Evolutionary conservation across 2,329 filamentous ascomycete species (phyloP), one percentile per base, ranked within the genome.

Genomic region (Diaporthe citriasiana): DNA sequence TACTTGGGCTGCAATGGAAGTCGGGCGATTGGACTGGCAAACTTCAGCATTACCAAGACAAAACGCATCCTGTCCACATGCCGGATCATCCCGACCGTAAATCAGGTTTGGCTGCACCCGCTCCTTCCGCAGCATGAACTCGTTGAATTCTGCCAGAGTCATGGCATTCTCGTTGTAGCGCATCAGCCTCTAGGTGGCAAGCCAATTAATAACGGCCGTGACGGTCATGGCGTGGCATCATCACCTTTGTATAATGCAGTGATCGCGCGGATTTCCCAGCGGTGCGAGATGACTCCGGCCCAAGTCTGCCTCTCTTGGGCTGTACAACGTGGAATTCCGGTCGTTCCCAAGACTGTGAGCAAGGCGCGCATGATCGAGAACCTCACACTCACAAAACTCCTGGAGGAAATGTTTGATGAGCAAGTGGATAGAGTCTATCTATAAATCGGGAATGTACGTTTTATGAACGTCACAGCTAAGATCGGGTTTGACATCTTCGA

Each of bases 91-190:
- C 93, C 93, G 0, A 89, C 89, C 3, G 88, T 92, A 71, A 94
- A 95, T 82, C 93, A 95, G 84, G 92, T 95, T 78, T 93, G 94
- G 83, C 90, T 89, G 78, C 92, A 95, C 82, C 92, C 93, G 0
- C 93, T 93, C 79, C 84, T 92, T 50, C 90, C 45, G 38, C 66
- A 70, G 25, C 19, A n/a, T 3, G 12, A 56, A 5, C 50, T 70
- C 5, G 47, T 53, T 33, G 10, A 55, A 13, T 57, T 70, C 6
- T 56, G 35, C 27, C 45, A 40, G 30, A 10, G 15, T 3, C 50
- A 51, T 13, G 35, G 25, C 38, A 93, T 93, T 76, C 87, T 88
- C 7, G 81, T 88, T 3, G 82, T 87, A 8, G 87, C 88, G 12
- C 92, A 91, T 81, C 86, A 79, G 0, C 88, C 91, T 1, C 84